These are phyloP conservation scores for Penicillium waksmanii DNA, from an alignment of 495 filamentous ascomycete genomes.

Conservation along the genomic window DNA sequence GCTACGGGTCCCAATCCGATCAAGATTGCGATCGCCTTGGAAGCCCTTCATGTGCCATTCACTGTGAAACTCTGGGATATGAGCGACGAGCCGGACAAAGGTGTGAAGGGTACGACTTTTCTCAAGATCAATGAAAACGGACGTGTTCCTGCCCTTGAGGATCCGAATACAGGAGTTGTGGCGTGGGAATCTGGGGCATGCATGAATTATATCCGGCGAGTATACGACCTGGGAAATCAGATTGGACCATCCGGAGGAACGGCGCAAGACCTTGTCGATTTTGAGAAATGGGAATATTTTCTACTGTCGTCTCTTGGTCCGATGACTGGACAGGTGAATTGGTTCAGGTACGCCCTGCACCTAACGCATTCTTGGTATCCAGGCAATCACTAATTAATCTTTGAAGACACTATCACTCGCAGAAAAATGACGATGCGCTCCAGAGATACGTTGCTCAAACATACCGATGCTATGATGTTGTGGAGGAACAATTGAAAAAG, in stretches of 20 bases:
- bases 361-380: background rate
- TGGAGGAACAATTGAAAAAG: slow-evolving; percentile 47
- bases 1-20: slow-evolving; percentile 46
- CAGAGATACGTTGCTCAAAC: slow-evolving; percentile 42
- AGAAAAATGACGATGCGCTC: slow-evolving; percentile 45
- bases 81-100: slow-evolving; percentile 42
- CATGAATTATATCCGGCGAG: slow-evolving; percentile 43
- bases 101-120: slow-evolving; percentile 71
- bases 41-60: slow-evolving; percentile 74
- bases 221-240: slow-evolving; percentile 32
- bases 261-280: slow-evolving; percentile 46
- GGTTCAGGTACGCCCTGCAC: slow-evolving; percentile 34
- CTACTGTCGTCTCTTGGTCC: slow-evolving; percentile 45
- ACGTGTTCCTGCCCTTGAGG: slow-evolving; percentile 73
- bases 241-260: slow-evolving; percentile 33
- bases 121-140: slow-evolving; percentile 87
- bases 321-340: slow-evolving; percentile 48
- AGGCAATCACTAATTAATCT: background rate
- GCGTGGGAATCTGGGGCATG: slow-evolving; percentile 45
- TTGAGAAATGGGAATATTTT: slow-evolving; percentile 53
- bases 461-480: slow-evolving; percentile 45
- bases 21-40: slow-evolving; percentile 78
- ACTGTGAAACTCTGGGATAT: slow-evolving; percentile 65
- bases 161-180: slow-evolving; percentile 47
- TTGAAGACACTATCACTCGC: slow-evolving; percentile 31